Percentiles rank a stretch among this genome's conserved stretches.
Evolutionary conservation across 176 grass and related monocot genomes (phyloP).

Genomic region (Rhipidocladum racemiflorum): DNA sequence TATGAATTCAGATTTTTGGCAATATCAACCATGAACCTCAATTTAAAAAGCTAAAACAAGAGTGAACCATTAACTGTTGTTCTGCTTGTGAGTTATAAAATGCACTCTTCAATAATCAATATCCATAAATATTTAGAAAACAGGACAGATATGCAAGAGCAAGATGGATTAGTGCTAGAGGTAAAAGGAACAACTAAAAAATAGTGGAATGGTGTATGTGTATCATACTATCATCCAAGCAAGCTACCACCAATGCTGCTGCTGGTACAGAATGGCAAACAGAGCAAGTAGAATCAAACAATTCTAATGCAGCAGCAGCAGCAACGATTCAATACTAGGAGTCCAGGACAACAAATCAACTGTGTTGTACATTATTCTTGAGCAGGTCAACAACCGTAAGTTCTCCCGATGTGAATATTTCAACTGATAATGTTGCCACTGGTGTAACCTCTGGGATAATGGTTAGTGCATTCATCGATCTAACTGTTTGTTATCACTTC

Average conservation of each 20-base stretch:
- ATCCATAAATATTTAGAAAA: neutral
- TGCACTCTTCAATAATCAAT: neutral
- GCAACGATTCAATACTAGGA: too few species aligned
- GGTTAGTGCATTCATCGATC: slow-evolving; percentile 36
- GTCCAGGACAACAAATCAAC: too few species aligned
- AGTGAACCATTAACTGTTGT: neutral
- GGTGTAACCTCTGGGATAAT: slow-evolving; percentile 8
- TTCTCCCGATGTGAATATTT: slow-evolving; percentile 45
- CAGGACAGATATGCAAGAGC: too few species aligned
- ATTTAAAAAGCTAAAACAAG: too few species aligned
- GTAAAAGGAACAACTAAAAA: too few species aligned
- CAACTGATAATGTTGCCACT: slow-evolving; percentile 19
- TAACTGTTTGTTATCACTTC: neutral
- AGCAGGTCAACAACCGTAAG: slow-evolving; percentile 50
- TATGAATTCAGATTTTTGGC: slow-evolving; percentile 17
- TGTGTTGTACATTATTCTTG: slow-evolving; percentile 13
- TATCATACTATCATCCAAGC: too few species aligned
- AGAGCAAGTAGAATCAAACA: too few species aligned
- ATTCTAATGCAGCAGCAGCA: too few species aligned
- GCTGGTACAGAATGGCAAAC: too few species aligned
- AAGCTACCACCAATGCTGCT: too few species aligned
- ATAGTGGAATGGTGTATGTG: too few species aligned
- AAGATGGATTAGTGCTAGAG: too few species aligned
- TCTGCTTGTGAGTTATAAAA: slow-evolving; percentile 20
- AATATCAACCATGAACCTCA: neutral